These are phyloP conservation scores for Cryptosporidium meleagridis DNA, from an alignment of 169 alveolate genomes.

Conservation along the genomic window DNA sequence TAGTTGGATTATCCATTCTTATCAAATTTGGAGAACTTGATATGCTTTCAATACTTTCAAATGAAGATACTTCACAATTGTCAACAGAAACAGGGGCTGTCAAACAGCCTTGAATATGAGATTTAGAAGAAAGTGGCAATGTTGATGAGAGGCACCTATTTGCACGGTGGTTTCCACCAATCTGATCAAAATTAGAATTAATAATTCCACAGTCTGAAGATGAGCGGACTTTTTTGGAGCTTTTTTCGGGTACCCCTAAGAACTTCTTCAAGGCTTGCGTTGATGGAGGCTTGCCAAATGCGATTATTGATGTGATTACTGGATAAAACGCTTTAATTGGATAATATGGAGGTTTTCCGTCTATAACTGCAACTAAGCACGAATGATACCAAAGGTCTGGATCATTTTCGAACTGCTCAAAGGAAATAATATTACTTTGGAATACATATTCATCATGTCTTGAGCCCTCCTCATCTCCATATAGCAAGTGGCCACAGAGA, in stretches of 20 bases:
- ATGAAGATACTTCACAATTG: slow-evolving; percentile 54
- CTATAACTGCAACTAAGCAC: slow-evolving; percentile 89
- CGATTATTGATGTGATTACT: slow-evolving; percentile 88
- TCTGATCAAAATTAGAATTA: not conserved
- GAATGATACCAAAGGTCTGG: slow-evolving; percentile 91
- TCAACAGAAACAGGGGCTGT: slow-evolving; percentile 31
- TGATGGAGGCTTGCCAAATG: slow-evolving; percentile 89
- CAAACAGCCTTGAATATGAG: not conserved
- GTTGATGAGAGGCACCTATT: slow-evolving; percentile 59
- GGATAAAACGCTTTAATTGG: slow-evolving; percentile 91
- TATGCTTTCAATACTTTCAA: slow-evolving; percentile 41
- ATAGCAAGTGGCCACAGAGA: slow-evolving; percentile 57
- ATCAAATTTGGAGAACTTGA: slow-evolving; percentile 19
- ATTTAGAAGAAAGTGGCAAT: slow-evolving; percentile 12
- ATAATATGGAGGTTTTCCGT: slow-evolving; percentile 88
- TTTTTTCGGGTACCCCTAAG: slow-evolving; percentile 67
- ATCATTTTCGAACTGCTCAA: slow-evolving; percentile 85
- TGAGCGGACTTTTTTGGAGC: slow-evolving; percentile 16
- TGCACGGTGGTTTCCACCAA: not conserved
- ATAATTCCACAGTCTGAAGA: slow-evolving; percentile 36
- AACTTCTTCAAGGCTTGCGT: slow-evolving; percentile 83
- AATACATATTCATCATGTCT: slow-evolving; percentile 62
- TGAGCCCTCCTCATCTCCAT: slow-evolving; percentile 45
- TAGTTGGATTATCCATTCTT: slow-evolving; percentile 4
- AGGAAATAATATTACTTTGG: slow-evolving; percentile 79